Conservation (phyloP, 1,284 basidiomycete species). For the Pseudozyma sp. region DNA sequence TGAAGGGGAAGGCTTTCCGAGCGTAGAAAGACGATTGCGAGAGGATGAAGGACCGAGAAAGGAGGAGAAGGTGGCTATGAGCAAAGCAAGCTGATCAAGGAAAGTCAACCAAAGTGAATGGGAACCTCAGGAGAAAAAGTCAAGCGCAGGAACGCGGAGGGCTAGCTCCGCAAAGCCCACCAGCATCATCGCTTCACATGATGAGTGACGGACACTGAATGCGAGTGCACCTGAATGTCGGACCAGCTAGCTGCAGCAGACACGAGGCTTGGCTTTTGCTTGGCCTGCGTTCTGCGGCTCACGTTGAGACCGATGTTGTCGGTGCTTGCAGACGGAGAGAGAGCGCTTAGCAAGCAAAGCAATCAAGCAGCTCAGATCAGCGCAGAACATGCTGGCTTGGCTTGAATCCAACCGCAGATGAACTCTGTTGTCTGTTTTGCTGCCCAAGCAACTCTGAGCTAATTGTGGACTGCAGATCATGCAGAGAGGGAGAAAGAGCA, state of each 20-base stretch:
- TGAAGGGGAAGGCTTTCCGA: too few relatives aligned
- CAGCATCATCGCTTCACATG: background rate
- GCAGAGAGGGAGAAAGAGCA: too few relatives aligned
- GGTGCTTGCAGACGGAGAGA: background rate
- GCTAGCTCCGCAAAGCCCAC: background rate
- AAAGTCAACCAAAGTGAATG: background rate
- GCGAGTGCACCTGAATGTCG: background rate
- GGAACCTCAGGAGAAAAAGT: background rate
- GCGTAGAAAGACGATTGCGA: background rate
- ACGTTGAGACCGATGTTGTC: background rate
- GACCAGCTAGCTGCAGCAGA: background rate
- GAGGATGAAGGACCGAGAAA: background rate
- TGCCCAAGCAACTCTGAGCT: background rate
- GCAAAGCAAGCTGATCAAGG: background rate
- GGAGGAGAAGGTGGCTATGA: background rate
- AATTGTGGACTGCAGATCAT: too few relatives aligned
- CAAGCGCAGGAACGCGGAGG: background rate
- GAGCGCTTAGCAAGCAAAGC: background rate
- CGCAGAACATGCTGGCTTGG: too few relatives aligned
- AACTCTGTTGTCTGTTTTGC: background rate
- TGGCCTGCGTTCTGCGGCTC: background rate
- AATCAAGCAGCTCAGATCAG: background rate
- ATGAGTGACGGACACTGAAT: background rate
- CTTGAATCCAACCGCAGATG: too few relatives aligned
- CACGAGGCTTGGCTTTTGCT: constrained; percentile 1